Evolutionary conservation across 106 monocot species (phyloP).

Genomic region (Iris macrosiphon): DNA sequence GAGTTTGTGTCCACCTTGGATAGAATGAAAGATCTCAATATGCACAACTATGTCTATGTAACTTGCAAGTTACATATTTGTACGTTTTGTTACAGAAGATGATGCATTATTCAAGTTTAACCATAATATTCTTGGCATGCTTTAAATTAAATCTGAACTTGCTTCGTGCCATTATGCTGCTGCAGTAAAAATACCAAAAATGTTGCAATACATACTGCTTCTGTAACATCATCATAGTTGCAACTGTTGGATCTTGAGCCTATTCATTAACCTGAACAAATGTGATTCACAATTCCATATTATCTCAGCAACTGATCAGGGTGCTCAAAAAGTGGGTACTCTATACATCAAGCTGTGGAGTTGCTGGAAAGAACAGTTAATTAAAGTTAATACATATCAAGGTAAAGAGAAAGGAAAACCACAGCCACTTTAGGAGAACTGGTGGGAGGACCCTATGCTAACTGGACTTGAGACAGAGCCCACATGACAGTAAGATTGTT

Average conservation of each 20-base stretch:
- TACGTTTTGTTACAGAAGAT: no score
- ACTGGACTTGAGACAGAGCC: neutral
- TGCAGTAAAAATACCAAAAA: no score
- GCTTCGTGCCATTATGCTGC: no score
- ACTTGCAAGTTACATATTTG: neutral
- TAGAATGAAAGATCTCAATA: neutral
- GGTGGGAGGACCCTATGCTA: conserved; percentile 2
- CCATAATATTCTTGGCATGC: no score
- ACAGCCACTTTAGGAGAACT: no score
- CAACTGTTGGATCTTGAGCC: no score
- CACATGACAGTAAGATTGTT: neutral
- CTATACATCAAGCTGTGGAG: conserved; percentile 3
- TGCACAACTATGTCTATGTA: neutral
- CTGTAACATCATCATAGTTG: no score
- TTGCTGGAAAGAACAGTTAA: neutral
- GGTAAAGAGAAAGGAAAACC: neutral
- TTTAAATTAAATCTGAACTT: no score
- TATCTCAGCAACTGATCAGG: neutral
- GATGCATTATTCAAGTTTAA: no score
- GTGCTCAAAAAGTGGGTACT: no score
- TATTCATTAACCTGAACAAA: no score
- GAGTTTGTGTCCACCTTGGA: neutral
- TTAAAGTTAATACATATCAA: conserved; percentile 4
- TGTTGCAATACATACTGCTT: neutral
- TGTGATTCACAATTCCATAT: no score